These are phyloP conservation scores for Trichoderma polysporum DNA, from an alignment of 2,329 filamentous ascomycete genomes.

Conservation along the genomic window DNA sequence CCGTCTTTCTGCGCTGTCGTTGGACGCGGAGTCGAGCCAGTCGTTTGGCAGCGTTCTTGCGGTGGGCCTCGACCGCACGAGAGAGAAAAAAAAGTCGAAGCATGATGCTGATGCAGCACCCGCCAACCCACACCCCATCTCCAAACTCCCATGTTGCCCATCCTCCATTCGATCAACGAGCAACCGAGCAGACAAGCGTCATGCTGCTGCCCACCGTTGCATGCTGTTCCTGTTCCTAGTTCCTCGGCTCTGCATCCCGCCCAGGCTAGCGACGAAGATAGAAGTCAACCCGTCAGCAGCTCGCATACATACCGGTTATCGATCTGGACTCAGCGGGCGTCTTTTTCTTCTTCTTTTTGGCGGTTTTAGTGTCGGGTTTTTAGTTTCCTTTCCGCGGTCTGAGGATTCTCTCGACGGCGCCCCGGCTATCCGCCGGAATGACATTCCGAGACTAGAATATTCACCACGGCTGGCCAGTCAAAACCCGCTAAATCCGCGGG, in stretches of 20 bases:
- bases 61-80: background rate
- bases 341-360: background rate
- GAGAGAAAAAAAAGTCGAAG: background rate
- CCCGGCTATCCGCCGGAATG: background rate
- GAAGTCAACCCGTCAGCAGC: background rate
- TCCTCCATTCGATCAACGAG: too few species aligned
- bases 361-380: background rate
- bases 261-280: background rate
- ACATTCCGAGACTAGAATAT: background rate
- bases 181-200: background rate
- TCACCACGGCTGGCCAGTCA: background rate
- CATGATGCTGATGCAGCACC: background rate
- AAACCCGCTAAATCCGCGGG: background rate
- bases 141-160: background rate
- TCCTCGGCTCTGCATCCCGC: background rate
- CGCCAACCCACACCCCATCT: too few species aligned
- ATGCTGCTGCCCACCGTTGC: background rate
- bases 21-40: background rate
- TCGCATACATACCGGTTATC: background rate
- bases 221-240: background rate
- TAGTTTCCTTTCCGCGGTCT: background rate
- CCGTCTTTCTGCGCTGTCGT: slow-evolving; percentile 9
- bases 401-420: background rate
- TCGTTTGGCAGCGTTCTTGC: background rate
- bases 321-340: background rate